Conservation (phyloP, 805 yeast genomes). For the Wickerhamiella australiensis region DNA sequence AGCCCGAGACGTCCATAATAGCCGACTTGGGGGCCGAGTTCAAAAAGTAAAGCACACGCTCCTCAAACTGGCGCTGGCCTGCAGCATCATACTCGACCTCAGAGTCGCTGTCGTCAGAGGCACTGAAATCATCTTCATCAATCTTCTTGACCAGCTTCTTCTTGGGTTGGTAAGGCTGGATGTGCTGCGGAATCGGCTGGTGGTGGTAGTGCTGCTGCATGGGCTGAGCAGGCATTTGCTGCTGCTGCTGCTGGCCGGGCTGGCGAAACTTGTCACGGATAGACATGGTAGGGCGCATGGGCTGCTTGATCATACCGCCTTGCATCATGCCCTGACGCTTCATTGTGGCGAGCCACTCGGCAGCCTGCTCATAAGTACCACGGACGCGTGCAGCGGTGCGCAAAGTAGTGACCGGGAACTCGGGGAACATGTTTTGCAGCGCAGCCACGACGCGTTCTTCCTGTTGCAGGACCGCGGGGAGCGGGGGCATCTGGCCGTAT, state of each 20-base stretch:
- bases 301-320: slow-evolving; percentile 23
- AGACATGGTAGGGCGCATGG: slow-evolving; percentile 23
- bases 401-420: slow-evolving; percentile 20
- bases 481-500: slow-evolving; percentile 7
- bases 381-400: slow-evolving; percentile 24
- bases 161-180: slow-evolving; percentile 12
- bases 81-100: slow-evolving; percentile 28
- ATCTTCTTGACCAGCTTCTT: slow-evolving; percentile 17
- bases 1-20: slow-evolving; percentile 66
- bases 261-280: slow-evolving; percentile 30
- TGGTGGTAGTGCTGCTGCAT: slow-evolving; percentile 6
- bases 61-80: slow-evolving; percentile 38
- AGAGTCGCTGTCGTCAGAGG: slow-evolving; percentile 37
- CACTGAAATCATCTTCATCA: slow-evolving; percentile 37
- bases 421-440: slow-evolving; percentile 19
- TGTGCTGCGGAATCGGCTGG: slow-evolving; percentile 7
- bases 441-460: slow-evolving; percentile 15
- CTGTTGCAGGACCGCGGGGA: slow-evolving; percentile 9
- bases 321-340: slow-evolving; percentile 23
- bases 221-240: slow-evolving; percentile 7
- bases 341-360: slow-evolving; percentile 27
- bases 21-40: slow-evolving; percentile 68
- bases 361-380: slow-evolving; percentile 28
- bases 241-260: slow-evolving; percentile 6
- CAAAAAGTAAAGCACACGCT: slow-evolving; percentile 59